Evolutionary conservation across 2,329 filamentous ascomycete species (phyloP), one percentile per base, ranked within the genome.

Genomic region (Zasmidium citrigriseum): DNA sequence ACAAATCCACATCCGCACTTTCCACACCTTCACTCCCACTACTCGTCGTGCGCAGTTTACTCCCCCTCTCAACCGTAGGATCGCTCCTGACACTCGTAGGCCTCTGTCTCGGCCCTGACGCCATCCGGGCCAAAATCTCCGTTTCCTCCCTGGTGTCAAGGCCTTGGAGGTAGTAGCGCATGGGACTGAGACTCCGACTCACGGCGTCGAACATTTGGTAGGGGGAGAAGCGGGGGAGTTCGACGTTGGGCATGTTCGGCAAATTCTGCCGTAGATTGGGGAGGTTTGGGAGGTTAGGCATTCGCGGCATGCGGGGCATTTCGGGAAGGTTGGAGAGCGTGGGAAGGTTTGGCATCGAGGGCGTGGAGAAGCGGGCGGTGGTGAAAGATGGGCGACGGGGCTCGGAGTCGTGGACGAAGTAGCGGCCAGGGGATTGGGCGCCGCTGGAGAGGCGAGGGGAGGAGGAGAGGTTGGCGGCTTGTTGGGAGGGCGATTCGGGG

Each of bases 121-220:
- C n/a, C 53, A 24, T 25, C 27, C 29, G 57, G 20, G 16, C 22
- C n/a, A 22, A 49, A 20, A 20, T 49, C 5, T 56, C 57, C 11
- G 23, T 46, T 20, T 52, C 61, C 20, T 68, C 67, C 10, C 53
- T 49, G 11, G 63, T 57, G 58, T 73, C 72, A 27, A 70, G 51
- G 7, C 70, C 70, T 44, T 70, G 65, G 7, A 80, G 61, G 47
- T 80, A 80, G 54, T 78, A 78, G 14, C 78, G 68, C 63, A 80
- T 77, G 4, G 79, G 78, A 1, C 73, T 73, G 0, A 81, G 61
- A 29, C 76, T 77, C 46, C 77, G 70, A 5, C 74, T 76, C 22
- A 81, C 73, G 0, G 78, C 73, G 50, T 79, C 76, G 7, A 81
- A 67, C 60, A 80, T 77, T 45, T 79, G 78, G 58, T 78, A 77